These are phyloP conservation scores for Reticulascus tulasneorum DNA, from an alignment of 2,329 filamentous ascomycete species.

Conservation along the genomic window DNA sequence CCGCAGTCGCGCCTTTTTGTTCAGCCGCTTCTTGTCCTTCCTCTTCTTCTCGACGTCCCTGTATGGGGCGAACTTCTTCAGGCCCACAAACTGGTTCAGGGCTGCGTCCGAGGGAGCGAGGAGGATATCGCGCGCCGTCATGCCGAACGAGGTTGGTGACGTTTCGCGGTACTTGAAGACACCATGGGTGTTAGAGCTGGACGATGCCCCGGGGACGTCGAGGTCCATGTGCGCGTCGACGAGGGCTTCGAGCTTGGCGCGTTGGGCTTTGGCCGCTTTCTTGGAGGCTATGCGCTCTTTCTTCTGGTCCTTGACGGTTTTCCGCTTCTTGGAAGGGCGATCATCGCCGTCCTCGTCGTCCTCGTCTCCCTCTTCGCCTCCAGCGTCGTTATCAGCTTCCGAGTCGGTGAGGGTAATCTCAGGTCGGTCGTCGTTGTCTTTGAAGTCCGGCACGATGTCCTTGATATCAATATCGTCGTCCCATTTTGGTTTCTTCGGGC, in stretches of 20 bases:
- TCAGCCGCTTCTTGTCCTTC: conserved; percentile 80
- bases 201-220: conserved; percentile 54
- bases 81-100: conserved; percentile 84
- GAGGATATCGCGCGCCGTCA: conserved; percentile 86
- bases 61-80: conserved; percentile 93
- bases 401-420: conserved; percentile 53
- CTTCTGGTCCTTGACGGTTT: conserved; percentile 57
- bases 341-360: conserved; percentile 38
- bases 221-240: conserved; percentile 79
- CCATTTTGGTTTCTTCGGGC: conserved; percentile 81
- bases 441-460: conserved; percentile 83
- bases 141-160: conserved; percentile 82
- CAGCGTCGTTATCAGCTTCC: conserved; percentile 29
- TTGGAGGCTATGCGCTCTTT: conserved; percentile 56
- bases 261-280: conserved; percentile 74
- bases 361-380: conserved; percentile 31
- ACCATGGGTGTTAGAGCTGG: conserved; percentile 32
- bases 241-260: conserved; percentile 77
- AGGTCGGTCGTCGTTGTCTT: conserved; percentile 56
- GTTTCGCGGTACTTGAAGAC: conserved; percentile 91
- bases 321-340: conserved; percentile 51
- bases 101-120: conserved; percentile 78
- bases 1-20: conserved; percentile 86
- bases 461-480: conserved; percentile 98
- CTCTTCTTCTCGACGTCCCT: conserved; percentile 85